Conservation (phyloP, 768 basidiomycete species). For the Suillus plorans region DNA sequence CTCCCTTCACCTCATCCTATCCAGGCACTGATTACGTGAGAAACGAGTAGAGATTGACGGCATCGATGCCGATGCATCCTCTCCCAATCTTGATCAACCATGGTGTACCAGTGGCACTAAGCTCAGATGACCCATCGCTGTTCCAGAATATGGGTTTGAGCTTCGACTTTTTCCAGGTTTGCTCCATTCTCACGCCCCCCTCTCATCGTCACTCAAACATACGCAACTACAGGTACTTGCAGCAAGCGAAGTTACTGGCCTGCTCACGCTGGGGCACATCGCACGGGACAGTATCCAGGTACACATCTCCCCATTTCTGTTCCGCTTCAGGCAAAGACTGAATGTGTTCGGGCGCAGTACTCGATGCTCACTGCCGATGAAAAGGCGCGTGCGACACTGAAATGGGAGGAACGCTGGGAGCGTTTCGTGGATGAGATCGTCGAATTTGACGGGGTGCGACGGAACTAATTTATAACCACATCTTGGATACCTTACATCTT, state of each 20-base stretch:
- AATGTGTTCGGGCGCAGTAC: constrained; percentile 35
- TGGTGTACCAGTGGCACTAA: constrained; percentile 68
- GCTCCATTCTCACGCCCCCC: background rate
- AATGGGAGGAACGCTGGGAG: constrained; percentile 52
- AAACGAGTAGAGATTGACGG: constrained; percentile 56
- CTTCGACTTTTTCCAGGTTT: constrained; percentile 76
- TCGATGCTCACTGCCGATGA: constrained; percentile 49
- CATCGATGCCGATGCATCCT: constrained; percentile 80
- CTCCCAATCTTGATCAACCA: constrained; percentile 70
- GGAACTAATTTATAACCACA: background rate
- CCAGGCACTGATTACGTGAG: background rate
- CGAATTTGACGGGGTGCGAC: background rate
- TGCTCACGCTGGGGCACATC: constrained; percentile 59
- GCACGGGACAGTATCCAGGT: constrained; percentile 70
- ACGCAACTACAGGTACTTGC: constrained; percentile 52
- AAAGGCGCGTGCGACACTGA: constrained; percentile 41
- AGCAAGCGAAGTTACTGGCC: constrained; percentile 63
- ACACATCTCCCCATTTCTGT: background rate
- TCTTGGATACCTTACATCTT: constrained; percentile 43
- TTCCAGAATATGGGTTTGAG: constrained; percentile 80
- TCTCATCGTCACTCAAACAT: background rate
- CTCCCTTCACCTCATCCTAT: background rate
- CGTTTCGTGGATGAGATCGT: constrained; percentile 42
- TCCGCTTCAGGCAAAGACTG: background rate
- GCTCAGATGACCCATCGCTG: constrained; percentile 73